Evolutionary conservation across 768 basidiomycete genomes (phyloP), one percentile per base, ranked within the genome.

Genomic region (Tylopilus rubrobrunneus): DNA sequence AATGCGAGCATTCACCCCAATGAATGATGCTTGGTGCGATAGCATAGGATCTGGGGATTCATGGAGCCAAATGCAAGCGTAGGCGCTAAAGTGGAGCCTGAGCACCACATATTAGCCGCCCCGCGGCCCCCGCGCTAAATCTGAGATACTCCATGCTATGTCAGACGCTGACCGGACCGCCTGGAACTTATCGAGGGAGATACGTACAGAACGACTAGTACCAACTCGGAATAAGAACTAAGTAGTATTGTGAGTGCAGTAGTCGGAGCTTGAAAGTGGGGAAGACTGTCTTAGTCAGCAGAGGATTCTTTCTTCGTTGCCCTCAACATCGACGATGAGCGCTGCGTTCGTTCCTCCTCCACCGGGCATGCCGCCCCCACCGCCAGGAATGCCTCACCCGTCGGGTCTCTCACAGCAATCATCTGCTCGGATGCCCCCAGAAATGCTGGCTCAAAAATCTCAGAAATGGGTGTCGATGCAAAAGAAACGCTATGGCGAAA

Each of bases 401-500:
- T 67, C 69, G 14, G 60, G 60, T 0, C 58, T 64, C 29, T 61
- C 56, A 21, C 72, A 72, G 52, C 63, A 75, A 1, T 69, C 69
- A 21, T 74, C 76, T 8, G 74, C 76, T 10, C 71, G 73, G 31
- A 74, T 88, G 63, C 74, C 81, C 39, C 77, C 78, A 15, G 85
- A 85, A 77, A 83, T 87, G 57, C 80, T 98, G 62, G 84, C 86
- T 34, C 86, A 89, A 72, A 99, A 98, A 76, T 86, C 91, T 36
- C 86, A 92, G 75, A 98, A 98, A 78, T 98, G 93, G 93, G 76
- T 89, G 51, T 87, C 91, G 63, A 89, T 93, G 86, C 93, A 96
- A 75, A 86, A 79, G 74, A 93, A 87, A 73, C 81, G 93, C 55
- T 97, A 92, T 59, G 92, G 92, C 51, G 91, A 89, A 75, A 94